Evolutionary conservation across 495 filamentous ascomycete genomes (phyloP), one percentile per base, ranked within the genome.

Genomic region (Pyrenula massariospora): DNA sequence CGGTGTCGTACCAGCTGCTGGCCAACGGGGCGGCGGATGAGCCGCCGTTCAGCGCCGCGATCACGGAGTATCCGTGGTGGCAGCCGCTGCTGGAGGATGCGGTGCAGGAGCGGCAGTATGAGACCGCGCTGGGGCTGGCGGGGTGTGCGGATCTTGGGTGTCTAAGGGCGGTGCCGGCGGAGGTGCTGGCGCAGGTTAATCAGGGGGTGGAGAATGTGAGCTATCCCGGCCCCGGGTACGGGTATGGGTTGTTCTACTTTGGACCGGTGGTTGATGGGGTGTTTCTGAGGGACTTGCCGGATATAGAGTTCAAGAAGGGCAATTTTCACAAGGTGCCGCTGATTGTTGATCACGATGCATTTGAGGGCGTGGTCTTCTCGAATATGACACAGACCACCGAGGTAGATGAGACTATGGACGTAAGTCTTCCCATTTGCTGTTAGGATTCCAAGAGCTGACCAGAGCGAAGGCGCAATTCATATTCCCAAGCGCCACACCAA

Each of bases 11-110:
- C 15, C 31, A 42, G 31, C 5, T 42, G 31, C 5, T 42, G 31
- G 31, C 31, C 15, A 8, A 42, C 15, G 31, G 31, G 8, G 31
- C 8, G 8, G 84, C 89, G 20, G 77, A 82, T 50, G 76, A 87
- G 62, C 75, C 79, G 0, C 72, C 89, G 0, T 90, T 90, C 77
- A 79, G 80, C 47, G 84, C 69, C 12, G 86, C 71, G 23, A 89
- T 87, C 54, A 87, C 89, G 85, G 73, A 88, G 66, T 42, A 42
- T 15, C 31, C 31, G 15, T 42, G 31, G 31, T 42, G 31, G 31
- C 31, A 42, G 31, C 31, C 31, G 15, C 15, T 42, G 8, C 31
- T 42, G 15, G 31, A 42, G 8, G 31, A 42, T 8, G 15, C 5
- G 31, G 8, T 42, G 31, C 31, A 42, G 31, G 31, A 42, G 15